Base-by-base conservation (phyloP, 352 stramenopile species). In the Blastocystis sp. region DNA sequence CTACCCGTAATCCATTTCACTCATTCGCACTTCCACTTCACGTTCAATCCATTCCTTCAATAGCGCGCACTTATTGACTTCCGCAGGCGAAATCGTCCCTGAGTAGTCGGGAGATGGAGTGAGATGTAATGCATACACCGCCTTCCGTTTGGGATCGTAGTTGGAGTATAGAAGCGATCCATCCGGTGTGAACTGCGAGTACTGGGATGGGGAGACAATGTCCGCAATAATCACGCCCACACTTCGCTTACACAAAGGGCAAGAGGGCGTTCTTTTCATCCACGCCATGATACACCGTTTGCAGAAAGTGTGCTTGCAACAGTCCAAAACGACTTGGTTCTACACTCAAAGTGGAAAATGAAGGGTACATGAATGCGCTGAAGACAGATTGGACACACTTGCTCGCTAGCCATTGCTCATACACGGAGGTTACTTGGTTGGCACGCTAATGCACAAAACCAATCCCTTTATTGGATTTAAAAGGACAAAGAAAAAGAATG, bases 291-390 rank as follows among this genome's bases (percentile, higher is more conserved):
- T 84, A 28, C 74, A 84, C 48, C 43, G 67, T 53, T 84, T 84
- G 53, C 74, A 84, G 56, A 84, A 84, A 34, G n/a, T 53, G 23
- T 84, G 74, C 17, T 84, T 84, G 60, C 74, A 84, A 52, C 74
- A 84, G 60, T 84, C 74, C 5, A 84, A 59, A 84, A 84, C 34
- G n/a, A 56, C 52, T 21, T 23, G 52, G 66, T 84, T 84, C 74
- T 84, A 84, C 9, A 69, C 11, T 43, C 10, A 70, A 67, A 69
- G 17, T 23, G 14, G 45, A 45, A 2, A 19, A 11, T 17, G 23
- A 34, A 2, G 34, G 7, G 0, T 48, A 84, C 74, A 53, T 61
- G 43, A 23, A 84, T 84, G n/a, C 14, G 19, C 38, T 70, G 74
- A 21, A 84, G 40, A 69, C 74, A 84, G 34, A 84, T 84, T 4